Evolutionary conservation across 2,329 filamentous ascomycete species (phyloP).

Genomic region (Nakataea oryzae): DNA sequence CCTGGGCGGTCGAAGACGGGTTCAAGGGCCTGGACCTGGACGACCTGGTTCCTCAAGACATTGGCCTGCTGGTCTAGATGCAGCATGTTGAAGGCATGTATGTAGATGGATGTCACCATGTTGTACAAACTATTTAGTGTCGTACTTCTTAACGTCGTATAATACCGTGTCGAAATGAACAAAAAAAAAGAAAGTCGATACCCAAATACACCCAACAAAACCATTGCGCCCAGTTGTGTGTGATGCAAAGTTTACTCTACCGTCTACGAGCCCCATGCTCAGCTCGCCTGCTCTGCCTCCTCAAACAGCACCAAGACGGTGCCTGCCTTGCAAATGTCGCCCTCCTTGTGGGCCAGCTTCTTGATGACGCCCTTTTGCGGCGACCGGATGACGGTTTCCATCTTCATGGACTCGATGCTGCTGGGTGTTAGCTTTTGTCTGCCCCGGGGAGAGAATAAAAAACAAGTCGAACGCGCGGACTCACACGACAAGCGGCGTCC

Average conservation of each 20-base stretch:
- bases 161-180: neutral
- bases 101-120: neutral
- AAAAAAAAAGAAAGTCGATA: neutral
- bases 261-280: neutral
- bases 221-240: neutral
- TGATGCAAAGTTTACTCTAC: neutral
- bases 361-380: constrained; percentile 63
- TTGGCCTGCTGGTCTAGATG: neutral
- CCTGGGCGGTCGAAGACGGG: constrained; percentile 82
- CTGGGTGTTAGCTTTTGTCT: constrained; percentile 14
- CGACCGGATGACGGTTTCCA: constrained; percentile 75
- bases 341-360: constrained; percentile 63
- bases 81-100: neutral
- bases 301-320: constrained; percentile 67
- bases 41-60: constrained; percentile 5
- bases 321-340: constrained; percentile 70
- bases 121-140: neutral
- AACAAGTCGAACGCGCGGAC: constrained; percentile 16
- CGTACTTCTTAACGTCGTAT: neutral
- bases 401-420: constrained; percentile 81
- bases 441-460: neutral
- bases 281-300: constrained; percentile 21
- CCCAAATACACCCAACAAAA: neutral
- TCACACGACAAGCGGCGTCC: constrained; percentile 75
- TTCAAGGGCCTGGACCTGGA: constrained; percentile 60